phyloP scores from a whole-genome alignment of 495 filamentous ascomycete genomes.

The Penicillium arizonense region DNA sequence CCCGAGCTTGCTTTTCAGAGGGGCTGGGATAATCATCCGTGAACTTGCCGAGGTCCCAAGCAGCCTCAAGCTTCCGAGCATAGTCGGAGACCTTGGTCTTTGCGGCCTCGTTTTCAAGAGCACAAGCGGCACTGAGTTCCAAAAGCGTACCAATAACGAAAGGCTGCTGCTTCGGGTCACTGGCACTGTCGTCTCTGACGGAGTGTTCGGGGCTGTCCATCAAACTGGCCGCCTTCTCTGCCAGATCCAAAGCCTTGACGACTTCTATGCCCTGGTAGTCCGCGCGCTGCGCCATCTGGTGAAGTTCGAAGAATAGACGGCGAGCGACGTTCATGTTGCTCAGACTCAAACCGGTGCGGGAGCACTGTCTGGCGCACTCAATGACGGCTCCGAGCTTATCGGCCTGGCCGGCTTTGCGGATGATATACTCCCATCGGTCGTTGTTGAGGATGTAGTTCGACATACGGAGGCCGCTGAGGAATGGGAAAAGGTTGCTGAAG shows the following conservation, averaged over 20 bases:
- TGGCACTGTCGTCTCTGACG: conserved; percentile 5
- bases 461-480: conserved; percentile 56
- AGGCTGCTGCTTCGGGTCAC: conserved; percentile 36
- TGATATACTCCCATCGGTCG: conserved; percentile 34
- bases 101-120: conserved; percentile 31
- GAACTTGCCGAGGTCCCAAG: conserved; percentile 25
- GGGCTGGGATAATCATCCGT: conserved; percentile 7
- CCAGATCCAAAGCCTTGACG: conserved; percentile 38
- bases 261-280: conserved; percentile 39
- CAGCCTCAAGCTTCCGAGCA: conserved; percentile 32
- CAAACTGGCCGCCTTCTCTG: conserved; percentile 47
- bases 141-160: conserved; percentile 44
- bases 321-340: conserved; percentile 36
- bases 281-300: conserved; percentile 41
- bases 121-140: conserved; percentile 42
- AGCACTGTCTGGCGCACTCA: conserved; percentile 47
- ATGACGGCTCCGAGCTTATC: conserved; percentile 48
- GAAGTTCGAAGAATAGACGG: conserved; percentile 50
- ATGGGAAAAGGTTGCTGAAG: conserved; percentile 56
- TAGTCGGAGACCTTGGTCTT: conserved; percentile 36
- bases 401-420: conserved; percentile 36
- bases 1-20: conserved; percentile 11
- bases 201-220: conserved; percentile 50
- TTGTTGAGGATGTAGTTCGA: conserved; percentile 33
- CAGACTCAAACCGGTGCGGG: conserved; percentile 52